phyloP scores from a whole-genome alignment of 352 stramenopile genomes.

The Globisporangium iwayamae region DNA sequence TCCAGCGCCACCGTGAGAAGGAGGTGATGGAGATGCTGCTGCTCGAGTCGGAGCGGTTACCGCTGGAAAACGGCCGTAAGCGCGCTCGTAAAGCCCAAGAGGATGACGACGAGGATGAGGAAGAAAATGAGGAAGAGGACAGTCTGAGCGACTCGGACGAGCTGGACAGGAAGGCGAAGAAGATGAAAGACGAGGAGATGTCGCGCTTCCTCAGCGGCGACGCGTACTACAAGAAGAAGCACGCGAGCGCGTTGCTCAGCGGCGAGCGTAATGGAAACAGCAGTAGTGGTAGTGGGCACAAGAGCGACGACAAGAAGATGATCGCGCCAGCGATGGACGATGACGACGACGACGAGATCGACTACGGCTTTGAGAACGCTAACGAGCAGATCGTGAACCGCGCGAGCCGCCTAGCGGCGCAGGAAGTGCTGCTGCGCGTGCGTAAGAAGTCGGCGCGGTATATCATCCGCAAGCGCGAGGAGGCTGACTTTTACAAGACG shows the following conservation, averaged over 20 bases:
- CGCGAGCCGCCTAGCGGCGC: slow-evolving; percentile 63
- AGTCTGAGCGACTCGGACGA: slow-evolving; percentile 28
- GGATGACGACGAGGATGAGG: slow-evolving; percentile 11
- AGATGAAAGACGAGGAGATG: slow-evolving; percentile 78
- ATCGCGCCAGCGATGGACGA: slow-evolving; percentile 21
- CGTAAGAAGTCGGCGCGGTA: slow-evolving; percentile 73
- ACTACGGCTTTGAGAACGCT: slow-evolving; percentile 83
- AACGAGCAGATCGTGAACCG: slow-evolving; percentile 81
- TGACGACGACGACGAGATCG: slow-evolving; percentile 66
- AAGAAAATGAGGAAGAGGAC: slow-evolving; percentile 30
- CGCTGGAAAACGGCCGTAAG: slow-evolving; percentile 40
- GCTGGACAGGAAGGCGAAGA: slow-evolving; percentile 36
- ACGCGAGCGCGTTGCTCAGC: slow-evolving; percentile 35
- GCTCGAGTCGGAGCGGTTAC: slow-evolving; percentile 73
- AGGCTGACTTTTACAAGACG: slow-evolving; percentile 81
- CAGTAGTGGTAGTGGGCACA: slow-evolving; percentile 14
- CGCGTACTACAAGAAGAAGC: slow-evolving; percentile 63
- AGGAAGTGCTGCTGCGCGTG: slow-evolving; percentile 66
- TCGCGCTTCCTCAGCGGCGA: slow-evolving; percentile 65
- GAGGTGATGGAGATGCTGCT: slow-evolving; percentile 90
- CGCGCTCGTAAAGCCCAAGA: slow-evolving; percentile 23
- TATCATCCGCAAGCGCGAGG: slow-evolving; percentile 72
- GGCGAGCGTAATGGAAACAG: slow-evolving; percentile 6
- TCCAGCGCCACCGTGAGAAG: slow-evolving; percentile 82
- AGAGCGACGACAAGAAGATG: slow-evolving; percentile 18